A percentile compares a stretch with the other conserved stretches of the same genome.
phyloP scores from a whole-genome alignment of 345 rosid genomes.

The Sisymbrium altissimum region DNA sequence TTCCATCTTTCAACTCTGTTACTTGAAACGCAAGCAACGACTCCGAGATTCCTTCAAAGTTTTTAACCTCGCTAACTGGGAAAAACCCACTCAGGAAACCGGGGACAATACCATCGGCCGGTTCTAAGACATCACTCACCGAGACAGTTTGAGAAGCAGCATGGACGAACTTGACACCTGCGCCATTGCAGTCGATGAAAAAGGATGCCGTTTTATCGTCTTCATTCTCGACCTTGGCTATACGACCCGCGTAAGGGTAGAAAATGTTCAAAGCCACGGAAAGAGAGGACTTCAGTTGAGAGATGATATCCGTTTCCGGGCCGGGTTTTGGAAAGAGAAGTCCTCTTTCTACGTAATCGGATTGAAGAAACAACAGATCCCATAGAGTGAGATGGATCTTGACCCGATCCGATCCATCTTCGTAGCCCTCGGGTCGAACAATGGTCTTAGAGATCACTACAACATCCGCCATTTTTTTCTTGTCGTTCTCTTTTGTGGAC shows the following conservation, averaged over 20 bases:
- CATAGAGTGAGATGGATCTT: conserved; percentile 28
- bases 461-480: not conserved
- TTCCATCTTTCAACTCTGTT: too few species aligned
- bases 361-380: conserved; percentile 3
- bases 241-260: not conserved
- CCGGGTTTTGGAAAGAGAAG: not conserved
- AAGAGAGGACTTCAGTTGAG: not conserved
- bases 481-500: too few species aligned
- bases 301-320: not conserved
- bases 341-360: not conserved
- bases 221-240: not conserved
- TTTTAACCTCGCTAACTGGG: too few species aligned
- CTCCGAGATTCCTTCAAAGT: too few species aligned
- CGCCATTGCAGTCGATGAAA: not conserved
- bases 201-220: not conserved
- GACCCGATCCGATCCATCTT: not conserved
- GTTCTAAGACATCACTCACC: not conserved
- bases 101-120: not conserved
- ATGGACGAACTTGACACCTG: not conserved
- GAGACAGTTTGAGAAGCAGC: not conserved
- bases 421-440: not conserved
- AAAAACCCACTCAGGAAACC: too few species aligned
- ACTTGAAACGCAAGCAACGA: too few species aligned
- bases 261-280: not conserved
- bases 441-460: not conserved